Conservation (phyloP, 768 basidiomycete species). For the Megacollybia marginata region DNA sequence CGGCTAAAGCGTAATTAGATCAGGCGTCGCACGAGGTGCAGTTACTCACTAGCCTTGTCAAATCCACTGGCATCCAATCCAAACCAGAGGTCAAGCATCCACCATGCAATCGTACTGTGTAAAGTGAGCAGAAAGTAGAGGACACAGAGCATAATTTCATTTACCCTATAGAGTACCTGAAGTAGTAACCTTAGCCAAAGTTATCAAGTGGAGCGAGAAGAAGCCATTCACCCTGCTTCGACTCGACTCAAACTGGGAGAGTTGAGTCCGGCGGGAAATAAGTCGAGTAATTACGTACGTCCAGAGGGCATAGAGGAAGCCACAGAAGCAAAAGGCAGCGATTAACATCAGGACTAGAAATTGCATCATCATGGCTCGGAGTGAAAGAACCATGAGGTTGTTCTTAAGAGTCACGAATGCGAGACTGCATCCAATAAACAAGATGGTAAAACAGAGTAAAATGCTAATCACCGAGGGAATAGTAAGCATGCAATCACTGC, state of each 20-base stretch:
- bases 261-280: not conserved
- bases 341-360: slow-evolving; percentile 80
- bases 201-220: not conserved
- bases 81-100: slow-evolving; percentile 92
- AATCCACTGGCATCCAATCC: slow-evolving; percentile 94
- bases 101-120: slow-evolving; percentile 72
- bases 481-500: slow-evolving; percentile 86
- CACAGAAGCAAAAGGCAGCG: slow-evolving; percentile 85
- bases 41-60: slow-evolving; percentile 61
- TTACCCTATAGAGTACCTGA: slow-evolving; percentile 24
- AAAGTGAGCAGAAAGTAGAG: slow-evolving; percentile 7
- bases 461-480: slow-evolving; percentile 74
- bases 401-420: slow-evolving; percentile 87
- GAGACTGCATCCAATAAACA: slow-evolving; percentile 36
- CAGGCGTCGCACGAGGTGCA: not conserved
- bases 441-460: not conserved
- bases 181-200: not conserved
- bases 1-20: slow-evolving; percentile 26
- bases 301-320: slow-evolving; percentile 90
- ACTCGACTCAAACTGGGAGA: slow-evolving; percentile 51
- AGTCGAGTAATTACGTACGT: slow-evolving; percentile 49
- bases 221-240: slow-evolving; percentile 39
- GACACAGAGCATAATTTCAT: not conserved
- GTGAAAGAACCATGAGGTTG: slow-evolving; percentile 71
- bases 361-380: slow-evolving; percentile 90